A percentile compares a stretch with the other conserved stretches of the same genome.
These are phyloP conservation scores for Balakata baccata DNA, from an alignment of 345 rosid species.

Conservation along the genomic window DNA sequence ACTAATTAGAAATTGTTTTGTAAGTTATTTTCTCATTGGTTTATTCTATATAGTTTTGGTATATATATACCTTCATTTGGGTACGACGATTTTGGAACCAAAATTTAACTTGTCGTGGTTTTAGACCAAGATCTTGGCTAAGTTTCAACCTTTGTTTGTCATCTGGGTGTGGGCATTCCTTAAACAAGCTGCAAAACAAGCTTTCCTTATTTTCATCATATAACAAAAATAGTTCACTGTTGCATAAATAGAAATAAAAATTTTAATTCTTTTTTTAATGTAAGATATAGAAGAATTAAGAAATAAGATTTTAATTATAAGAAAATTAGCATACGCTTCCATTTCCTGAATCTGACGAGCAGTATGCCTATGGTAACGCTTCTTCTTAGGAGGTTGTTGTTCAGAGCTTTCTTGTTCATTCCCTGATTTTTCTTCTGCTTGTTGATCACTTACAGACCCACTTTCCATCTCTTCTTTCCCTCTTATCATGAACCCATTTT, in stretches of 20 bases:
- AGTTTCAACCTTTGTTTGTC: slow-evolving; percentile 85
- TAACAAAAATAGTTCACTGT: too few species aligned
- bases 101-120: slow-evolving; percentile 96
- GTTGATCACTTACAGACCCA: slow-evolving; percentile 75
- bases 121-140: slow-evolving; percentile 87
- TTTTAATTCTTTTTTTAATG: too few species aligned
- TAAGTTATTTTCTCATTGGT: too few species aligned
- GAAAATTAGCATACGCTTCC: slow-evolving; percentile 68
- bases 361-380: slow-evolving; percentile 92
- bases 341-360: slow-evolving; percentile 91
- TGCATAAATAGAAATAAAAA: too few species aligned
- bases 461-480: slow-evolving; percentile 73
- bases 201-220: background rate
- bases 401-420: slow-evolving; percentile 52
- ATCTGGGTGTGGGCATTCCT: slow-evolving; percentile 93
- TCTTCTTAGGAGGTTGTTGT: slow-evolving; percentile 60
- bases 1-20: too few species aligned
- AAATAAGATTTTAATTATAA: background rate
- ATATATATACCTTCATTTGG: slow-evolving; percentile 71
- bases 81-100: slow-evolving; percentile 99
- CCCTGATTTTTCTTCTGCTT: slow-evolving; percentile 62
- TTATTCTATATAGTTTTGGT: too few species aligned
- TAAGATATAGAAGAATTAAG: too few species aligned
- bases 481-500: slow-evolving; percentile 44
- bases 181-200: slow-evolving; percentile 61